These are phyloP conservation scores for Hibiscus tridactylites DNA, from an alignment of 345 rosid genomes.

Conservation along the genomic window DNA sequence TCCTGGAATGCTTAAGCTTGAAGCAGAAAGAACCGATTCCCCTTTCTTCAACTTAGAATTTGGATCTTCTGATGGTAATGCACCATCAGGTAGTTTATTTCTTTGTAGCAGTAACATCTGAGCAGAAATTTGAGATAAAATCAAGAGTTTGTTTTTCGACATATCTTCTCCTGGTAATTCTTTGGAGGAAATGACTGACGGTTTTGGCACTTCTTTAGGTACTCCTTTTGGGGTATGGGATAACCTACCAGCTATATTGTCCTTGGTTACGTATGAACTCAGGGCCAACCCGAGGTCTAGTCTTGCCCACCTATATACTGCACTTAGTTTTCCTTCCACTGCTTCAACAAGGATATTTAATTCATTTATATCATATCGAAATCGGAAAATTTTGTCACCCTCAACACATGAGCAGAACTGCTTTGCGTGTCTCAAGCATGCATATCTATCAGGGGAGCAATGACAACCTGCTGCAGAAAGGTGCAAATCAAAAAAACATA, in stretches of 20 bases:
- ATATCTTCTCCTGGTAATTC: constrained; percentile 34
- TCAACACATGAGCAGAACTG: constrained; percentile 72
- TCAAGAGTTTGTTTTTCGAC: constrained; percentile 20
- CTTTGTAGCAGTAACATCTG: constrained; percentile 18
- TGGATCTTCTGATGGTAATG: constrained; percentile 20
- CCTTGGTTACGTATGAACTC: constrained; percentile 43
- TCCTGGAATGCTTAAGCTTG: constrained; percentile 22
- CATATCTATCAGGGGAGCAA: constrained; percentile 84
- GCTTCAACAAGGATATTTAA: constrained; percentile 90
- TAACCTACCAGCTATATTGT: constrained; percentile 30
- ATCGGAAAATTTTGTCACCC: constrained; percentile 65
- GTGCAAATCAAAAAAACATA: constrained; percentile 92
- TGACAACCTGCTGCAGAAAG: constrained; percentile 94
- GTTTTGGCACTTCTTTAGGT: constrained; percentile 29
- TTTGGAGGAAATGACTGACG: constrained; percentile 24
- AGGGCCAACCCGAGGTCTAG: constrained; percentile 88
- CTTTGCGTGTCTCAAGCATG: constrained; percentile 83
- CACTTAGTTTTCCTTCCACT: constrained; percentile 88
- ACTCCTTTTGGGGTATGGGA: constrained; percentile 23
- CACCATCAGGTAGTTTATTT: constrained; percentile 25
- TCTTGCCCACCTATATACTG: constrained; percentile 96
- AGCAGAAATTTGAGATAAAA: constrained; percentile 16
- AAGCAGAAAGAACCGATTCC: constrained; percentile 21
- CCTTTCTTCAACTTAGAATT: constrained; percentile 22
- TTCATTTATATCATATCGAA: constrained; percentile 76